These are phyloP conservation scores for Capsella bursapastoris DNA, from an alignment of 345 rosid genomes.

Conservation along the genomic window DNA sequence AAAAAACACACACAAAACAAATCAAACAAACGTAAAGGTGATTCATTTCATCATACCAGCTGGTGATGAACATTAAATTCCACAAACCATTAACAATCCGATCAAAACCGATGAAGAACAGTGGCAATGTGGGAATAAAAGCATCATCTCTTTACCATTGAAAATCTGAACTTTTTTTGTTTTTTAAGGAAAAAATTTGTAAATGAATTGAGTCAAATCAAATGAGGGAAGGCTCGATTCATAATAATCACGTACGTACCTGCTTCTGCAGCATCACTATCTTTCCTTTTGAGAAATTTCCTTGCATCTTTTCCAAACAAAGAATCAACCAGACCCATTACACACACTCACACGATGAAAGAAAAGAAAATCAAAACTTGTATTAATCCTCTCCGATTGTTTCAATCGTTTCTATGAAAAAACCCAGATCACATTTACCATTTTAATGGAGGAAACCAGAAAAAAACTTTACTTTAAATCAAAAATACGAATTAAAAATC, in stretches of 20 bases:
- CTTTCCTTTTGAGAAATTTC: constrained; percentile 82
- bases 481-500: background rate
- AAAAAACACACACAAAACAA: background rate
- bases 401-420: constrained; percentile 18
- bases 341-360: background rate
- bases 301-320: constrained; percentile 53
- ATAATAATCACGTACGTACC: constrained; percentile 43
- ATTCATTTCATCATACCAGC: constrained; percentile 26
- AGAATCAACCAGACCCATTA: constrained; percentile 56
- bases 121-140: constrained; percentile 10
- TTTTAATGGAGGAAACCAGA: background rate
- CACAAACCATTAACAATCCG: constrained; percentile 2
- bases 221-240: background rate
- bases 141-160: background rate
- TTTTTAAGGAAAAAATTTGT: background rate
- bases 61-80: constrained; percentile 8
- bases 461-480: constrained; percentile 14
- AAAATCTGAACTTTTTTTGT: background rate
- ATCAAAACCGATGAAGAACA: constrained; percentile 5
- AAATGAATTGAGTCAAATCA: constrained; percentile 1
- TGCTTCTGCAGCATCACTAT: constrained; percentile 96
- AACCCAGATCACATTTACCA: constrained; percentile 44
- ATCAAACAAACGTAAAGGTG: constrained; percentile 22
- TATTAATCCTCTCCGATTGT: constrained; percentile 10
- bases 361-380: background rate